Conservation (phyloP, 352 stramenopile species). For the Pythium oligandrum region DNA sequence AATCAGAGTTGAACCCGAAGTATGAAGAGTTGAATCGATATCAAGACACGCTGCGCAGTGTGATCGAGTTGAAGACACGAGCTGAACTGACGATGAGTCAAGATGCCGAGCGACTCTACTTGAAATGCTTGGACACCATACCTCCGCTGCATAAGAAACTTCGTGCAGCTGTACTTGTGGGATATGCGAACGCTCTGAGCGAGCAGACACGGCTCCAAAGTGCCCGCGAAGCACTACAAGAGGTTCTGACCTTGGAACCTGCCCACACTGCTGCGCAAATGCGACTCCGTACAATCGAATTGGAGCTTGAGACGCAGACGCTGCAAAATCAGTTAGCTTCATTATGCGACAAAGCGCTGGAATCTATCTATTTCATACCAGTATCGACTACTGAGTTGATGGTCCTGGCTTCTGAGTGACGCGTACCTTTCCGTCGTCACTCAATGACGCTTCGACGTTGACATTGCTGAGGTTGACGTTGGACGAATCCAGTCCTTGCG, state of each 20-base stretch:
- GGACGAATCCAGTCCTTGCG: slow-evolving; percentile 39
- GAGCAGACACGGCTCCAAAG: slow-evolving; percentile 1
- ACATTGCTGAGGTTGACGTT: slow-evolving; percentile 25
- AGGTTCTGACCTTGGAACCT: slow-evolving; percentile 6
- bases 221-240: slow-evolving; percentile 4
- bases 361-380: no score
- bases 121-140: no score
- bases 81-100: no score
- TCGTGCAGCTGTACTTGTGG: slow-evolving; percentile 9
- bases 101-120: no score
- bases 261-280: slow-evolving; percentile 5
- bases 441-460: slow-evolving; percentile 23
- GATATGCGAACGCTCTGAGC: slow-evolving; percentile 7
- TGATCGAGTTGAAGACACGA: no score
- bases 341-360: no score
- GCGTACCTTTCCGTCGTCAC: slow-evolving; percentile 23
- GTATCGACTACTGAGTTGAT: no score
- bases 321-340: not conserved
- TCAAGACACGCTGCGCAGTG: no score
- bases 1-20: no score
- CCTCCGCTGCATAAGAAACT: not conserved
- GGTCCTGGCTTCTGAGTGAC: slow-evolving; percentile 5
- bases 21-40: no score
- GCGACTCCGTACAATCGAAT: slow-evolving; percentile 9
- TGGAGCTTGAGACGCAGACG: slow-evolving; percentile 6